Percentiles rank a stretch among this genome's conserved stretches.
Conservation (phyloP, 1,284 basidiomycete genomes). For the Vanrija sp. region DNA sequence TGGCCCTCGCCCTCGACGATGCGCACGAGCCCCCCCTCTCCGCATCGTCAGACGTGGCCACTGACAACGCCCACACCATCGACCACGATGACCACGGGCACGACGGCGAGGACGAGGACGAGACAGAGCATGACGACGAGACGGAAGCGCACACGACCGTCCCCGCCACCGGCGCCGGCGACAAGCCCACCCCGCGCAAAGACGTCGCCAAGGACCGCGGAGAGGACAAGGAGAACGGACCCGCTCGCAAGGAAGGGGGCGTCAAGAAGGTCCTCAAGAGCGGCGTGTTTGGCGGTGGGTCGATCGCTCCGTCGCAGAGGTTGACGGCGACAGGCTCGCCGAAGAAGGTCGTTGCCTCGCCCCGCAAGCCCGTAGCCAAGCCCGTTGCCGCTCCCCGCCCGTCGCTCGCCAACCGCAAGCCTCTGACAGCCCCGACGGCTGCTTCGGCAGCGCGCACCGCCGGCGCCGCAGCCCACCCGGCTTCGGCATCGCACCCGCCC, state of each 20-base stretch:
- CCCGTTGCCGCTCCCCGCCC: conserved; percentile 4
- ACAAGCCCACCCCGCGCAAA: conserved; percentile 1
- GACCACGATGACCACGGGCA: neutral
- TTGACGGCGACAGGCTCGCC: neutral
- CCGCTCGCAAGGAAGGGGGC: conserved; percentile 20
- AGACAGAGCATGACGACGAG: neutral
- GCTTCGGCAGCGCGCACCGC: conserved; percentile 14
- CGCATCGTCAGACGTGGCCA: neutral
- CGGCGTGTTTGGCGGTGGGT: conserved; percentile 44
- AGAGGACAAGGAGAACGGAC: conserved; percentile 11
- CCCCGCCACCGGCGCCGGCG: neutral
- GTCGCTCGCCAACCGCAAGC: conserved; percentile 19
- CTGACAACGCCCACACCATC: neutral
- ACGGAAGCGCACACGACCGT: too few species aligned
- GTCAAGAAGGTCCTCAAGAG: conserved; percentile 44
- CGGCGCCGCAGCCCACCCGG: neutral
- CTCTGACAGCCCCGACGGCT: conserved; percentile 19
- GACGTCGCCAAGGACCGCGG: conserved; percentile 2
- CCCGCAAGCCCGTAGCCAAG: conserved; percentile 8
- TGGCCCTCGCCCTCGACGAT: too few species aligned
- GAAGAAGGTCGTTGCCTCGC: conserved; percentile 1
- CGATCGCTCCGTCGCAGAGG: neutral
- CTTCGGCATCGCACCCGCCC: neutral
- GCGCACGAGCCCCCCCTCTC: neutral
- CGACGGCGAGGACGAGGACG: neutral